Evolutionary conservation across 176 grass and related monocot species (phyloP), one percentile per base, ranked within the genome.

Genomic region (Hsuehochloa calcarea): DNA sequence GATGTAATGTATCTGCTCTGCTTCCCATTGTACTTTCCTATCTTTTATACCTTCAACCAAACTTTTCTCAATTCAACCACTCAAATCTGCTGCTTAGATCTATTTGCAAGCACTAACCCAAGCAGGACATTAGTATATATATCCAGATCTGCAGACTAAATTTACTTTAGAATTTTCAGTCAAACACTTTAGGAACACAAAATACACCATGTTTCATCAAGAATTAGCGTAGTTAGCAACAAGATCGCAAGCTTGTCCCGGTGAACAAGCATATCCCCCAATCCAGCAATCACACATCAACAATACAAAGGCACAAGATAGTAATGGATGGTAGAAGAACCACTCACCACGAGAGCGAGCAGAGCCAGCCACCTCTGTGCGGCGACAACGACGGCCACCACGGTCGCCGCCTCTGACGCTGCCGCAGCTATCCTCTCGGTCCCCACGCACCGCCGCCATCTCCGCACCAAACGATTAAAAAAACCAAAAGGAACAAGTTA

Each of bases 41-140:
- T 19, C 16, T 39, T 5, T 76, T n/a, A 37, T 25, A 82, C 20
- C 4, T 69, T 9, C 3, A 40, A 51, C 0, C 19, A 67, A 10
- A 56, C 35, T 5, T 61, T 15, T 8, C 23, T 25, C 0, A 16
- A 72, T 31, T 26, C 23, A 80, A 67, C 39, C 23, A 34, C 4
- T 52, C 61, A 84, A 85, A 90, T 90, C 85, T 75, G 62, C 71
- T 61, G 50, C 59, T 70, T 58, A 84, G 89, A 90, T 87, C 84
- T 84, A 68, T 8, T 27, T 1, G 4, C 8, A 5, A 13, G n/a
- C 3, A 59, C 9, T 0, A 31, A 64, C 11, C 3, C 5, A 23
- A 19, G n/a, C 17, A 68, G 23, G 6, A 11, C 26, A 62, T 1
- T 14, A 25, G 29, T 6, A 59, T 8, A 61, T 0, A 19, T 22